Base-by-base conservation (phyloP, 768 basidiomycete genomes). In the Leucocoprinus birnbaumii region DNA sequence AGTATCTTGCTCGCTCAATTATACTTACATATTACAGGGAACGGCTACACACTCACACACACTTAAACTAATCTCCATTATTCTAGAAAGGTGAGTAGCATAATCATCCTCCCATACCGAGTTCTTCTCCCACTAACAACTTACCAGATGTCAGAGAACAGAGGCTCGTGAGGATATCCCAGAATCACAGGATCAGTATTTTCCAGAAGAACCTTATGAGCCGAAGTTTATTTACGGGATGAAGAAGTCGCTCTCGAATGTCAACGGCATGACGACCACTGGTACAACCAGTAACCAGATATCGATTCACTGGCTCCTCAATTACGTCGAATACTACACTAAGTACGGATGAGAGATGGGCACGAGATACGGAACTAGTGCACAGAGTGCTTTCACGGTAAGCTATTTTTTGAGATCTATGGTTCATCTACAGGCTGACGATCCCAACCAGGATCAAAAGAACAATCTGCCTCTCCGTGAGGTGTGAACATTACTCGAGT, bases 241-340 rank as follows among this genome's bases (percentile, higher is more conserved):
- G 5, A 98, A 98, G 79, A 97, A 84, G 87, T 89, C 35, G 83
- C 97, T 51, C 79, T 95, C 55, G 95, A 98, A 65, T 94, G 91
- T 66, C 94, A 97, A 71, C 86, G 87, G 65, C 93, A 96, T 70
- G 79, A 86, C 50, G 89, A 96, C 66, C 98, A 97, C 70, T n/a
- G n/a, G n/a, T n/a, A n/a, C n/a, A n/a, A n/a, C n/a, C n/a, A n/a
- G n/a, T n/a, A n/a, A 31, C 31, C 91, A 94, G 62, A 84, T 85
- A 55, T 82, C 85, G 5, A 75, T 93, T 45, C 73, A 72, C n/a
- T 92, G 91, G 91, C 73, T 92, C 5, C 71, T 93, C 27, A 69
- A 73, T 22, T 77, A 77, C 53, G 60, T 89, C 11, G 80, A 84
- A 59, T 79, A 86, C 55, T 93, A 91, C 60, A 80, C 76, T 7